Evolutionary conservation across 1,139 yeast species (phyloP).

Genomic region (Yamadazyma kanchanaburiensis): DNA sequence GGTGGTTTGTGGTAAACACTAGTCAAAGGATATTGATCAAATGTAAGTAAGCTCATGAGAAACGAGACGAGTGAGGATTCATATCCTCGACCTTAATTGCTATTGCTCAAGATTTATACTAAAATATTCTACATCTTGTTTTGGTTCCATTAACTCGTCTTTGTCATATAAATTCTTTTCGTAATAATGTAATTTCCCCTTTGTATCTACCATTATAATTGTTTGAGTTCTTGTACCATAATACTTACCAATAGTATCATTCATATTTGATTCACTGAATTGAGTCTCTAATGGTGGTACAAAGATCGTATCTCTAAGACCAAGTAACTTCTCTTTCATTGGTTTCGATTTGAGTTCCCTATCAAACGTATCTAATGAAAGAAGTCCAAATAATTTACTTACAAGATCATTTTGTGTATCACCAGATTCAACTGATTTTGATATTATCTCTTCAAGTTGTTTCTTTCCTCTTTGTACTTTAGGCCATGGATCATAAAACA

Average conservation of each 20-base stretch:
- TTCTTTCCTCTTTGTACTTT: conserved; percentile 57
- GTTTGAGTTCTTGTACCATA: conserved; percentile 95
- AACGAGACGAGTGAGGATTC: neutral
- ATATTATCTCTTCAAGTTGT: conserved; percentile 38
- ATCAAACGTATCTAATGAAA: conserved; percentile 47
- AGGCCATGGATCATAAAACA: conserved; percentile 66
- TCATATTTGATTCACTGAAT: conserved; percentile 4
- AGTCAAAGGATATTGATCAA: conserved; percentile 21
- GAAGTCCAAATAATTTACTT: conserved; percentile 49
- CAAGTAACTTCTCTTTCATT: conserved; percentile 32
- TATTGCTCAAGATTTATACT: conserved; percentile 5
- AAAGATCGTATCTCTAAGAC: conserved; percentile 60
- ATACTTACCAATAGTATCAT: conserved; percentile 38
- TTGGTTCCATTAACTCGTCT: conserved; percentile 13
- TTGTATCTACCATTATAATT: conserved; percentile 55
- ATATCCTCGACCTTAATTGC: conserved; percentile 6
- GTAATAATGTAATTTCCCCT: conserved; percentile 40
- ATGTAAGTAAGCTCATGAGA: conserved; percentile 14
- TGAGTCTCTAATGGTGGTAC: conserved; percentile 57
- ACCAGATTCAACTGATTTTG: conserved; percentile 18
- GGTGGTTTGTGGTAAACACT: conserved; percentile 23
- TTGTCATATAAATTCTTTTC: conserved; percentile 34
- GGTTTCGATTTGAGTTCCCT: conserved; percentile 17
- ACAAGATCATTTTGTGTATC: conserved; percentile 42
- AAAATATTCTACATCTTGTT: conserved; percentile 2